Percentiles rank a stretch among this genome's conserved stretches.
phyloP scores from a whole-genome alignment of 495 filamentous ascomycete species.

The Wilcoxina mikolae region DNA sequence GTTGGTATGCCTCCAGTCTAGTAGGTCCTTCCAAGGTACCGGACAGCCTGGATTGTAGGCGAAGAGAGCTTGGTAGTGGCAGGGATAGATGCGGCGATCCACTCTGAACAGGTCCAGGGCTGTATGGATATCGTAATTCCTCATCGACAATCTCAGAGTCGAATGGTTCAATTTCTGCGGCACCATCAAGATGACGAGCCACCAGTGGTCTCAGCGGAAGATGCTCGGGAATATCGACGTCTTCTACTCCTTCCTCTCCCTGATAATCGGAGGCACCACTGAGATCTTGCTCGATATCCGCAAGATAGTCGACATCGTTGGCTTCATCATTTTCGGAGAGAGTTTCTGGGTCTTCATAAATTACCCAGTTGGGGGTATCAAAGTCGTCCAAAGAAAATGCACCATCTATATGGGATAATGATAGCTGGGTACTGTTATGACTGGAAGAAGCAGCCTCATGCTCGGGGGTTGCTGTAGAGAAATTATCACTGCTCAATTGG shows the following conservation, averaged over 20 bases:
- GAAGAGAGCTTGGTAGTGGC: background rate
- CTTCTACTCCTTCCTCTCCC: background rate
- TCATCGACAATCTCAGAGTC: background rate
- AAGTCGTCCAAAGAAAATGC: background rate
- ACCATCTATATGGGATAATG: background rate
- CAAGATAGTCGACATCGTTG: background rate
- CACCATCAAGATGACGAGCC: conserved; percentile 1
- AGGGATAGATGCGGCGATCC: background rate
- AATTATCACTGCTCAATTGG: no score
- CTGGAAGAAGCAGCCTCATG: background rate
- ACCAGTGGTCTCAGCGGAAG: background rate
- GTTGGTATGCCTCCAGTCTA: no score
- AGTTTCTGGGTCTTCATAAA: background rate
- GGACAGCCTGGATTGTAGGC: background rate
- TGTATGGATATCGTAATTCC: background rate
- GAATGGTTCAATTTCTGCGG: conserved; percentile 1
- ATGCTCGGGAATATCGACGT: no score
- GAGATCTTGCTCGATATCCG: background rate
- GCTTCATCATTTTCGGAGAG: background rate
- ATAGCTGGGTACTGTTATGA: background rate
- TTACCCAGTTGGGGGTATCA: background rate
- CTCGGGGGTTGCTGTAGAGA: background rate
- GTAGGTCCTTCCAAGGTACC: background rate
- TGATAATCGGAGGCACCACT: background rate
- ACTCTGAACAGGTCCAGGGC: background rate